Conservation (phyloP, 2,329 filamentous ascomycete genomes). For the Coniochaeta ligniaria region DNA sequence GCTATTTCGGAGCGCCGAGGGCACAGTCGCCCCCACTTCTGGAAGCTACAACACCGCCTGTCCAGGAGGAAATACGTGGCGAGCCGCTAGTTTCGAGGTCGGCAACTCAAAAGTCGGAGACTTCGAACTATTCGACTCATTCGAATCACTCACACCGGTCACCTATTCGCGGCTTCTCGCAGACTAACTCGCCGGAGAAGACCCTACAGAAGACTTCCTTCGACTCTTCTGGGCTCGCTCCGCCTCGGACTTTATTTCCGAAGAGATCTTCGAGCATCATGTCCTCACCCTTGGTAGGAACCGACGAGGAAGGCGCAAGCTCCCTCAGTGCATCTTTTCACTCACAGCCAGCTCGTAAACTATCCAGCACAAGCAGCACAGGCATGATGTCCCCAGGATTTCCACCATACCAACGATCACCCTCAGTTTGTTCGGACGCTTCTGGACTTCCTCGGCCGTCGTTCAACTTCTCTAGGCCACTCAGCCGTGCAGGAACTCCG, state of each 20-base stretch:
- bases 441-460: conserved; percentile 67
- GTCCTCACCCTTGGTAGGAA: conserved; percentile 57
- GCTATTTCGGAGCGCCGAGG: conserved; percentile 45
- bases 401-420: conserved; percentile 64
- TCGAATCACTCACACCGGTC: conserved; percentile 23
- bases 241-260: conserved; percentile 41
- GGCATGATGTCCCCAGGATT: conserved; percentile 49
- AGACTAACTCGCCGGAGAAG: conserved; percentile 37
- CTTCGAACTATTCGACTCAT: neutral
- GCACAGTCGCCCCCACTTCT: conserved; percentile 52
- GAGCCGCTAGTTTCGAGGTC: conserved; percentile 9
- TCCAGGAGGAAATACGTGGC: conserved; percentile 2
- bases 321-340: conserved; percentile 46
- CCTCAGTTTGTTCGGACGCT: conserved; percentile 76
- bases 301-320: conserved; percentile 60
- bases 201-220: conserved; percentile 33
- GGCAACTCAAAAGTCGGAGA: conserved; percentile 22
- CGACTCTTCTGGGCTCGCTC: conserved; percentile 43
- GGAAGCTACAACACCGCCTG: conserved; percentile 21
- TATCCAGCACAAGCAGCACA: conserved; percentile 68
- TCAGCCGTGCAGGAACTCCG: conserved; percentile 66
- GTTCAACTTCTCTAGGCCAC: conserved; percentile 89
- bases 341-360: conserved; percentile 66
- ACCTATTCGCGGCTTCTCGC: conserved; percentile 20
- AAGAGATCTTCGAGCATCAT: conserved; percentile 53